Evolutionary conservation across 83 land plant genomes (phyloP).

Genomic region (Picea mariana): DNA sequence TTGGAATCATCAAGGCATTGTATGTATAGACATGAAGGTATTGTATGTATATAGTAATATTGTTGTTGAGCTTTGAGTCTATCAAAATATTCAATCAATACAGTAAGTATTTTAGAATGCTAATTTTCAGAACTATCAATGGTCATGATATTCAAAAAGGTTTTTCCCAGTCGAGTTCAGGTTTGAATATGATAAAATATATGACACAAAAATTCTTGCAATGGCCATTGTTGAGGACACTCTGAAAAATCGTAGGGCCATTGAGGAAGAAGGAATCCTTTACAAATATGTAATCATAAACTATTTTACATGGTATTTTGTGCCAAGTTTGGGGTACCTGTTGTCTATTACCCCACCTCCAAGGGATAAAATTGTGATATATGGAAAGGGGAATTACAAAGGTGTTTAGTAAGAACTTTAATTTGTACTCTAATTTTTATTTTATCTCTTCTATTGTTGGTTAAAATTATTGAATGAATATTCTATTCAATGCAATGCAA

Average conservation of each 20-base stretch:
- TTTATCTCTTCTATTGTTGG: no score
- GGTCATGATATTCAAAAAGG: conserved; percentile 25
- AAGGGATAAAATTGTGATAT: conserved; percentile 7
- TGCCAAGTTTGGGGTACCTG: conserved; percentile 43
- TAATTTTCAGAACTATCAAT: no score
- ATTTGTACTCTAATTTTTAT: no score
- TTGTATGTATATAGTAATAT: background rate
- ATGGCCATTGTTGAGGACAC: conserved; percentile 25
- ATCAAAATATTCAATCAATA: background rate
- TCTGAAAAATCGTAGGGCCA: conserved; percentile 29
- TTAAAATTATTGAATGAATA: no score
- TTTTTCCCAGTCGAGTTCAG: conserved; percentile 70
- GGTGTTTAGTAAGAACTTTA: no score
- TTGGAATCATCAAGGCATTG: background rate
- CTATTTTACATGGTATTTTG: conserved; percentile 43
- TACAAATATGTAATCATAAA: conserved; percentile 43
- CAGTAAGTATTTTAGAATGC: background rate
- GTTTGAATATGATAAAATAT: conserved; percentile 44
- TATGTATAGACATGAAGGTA: background rate
- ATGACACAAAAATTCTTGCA: conserved; percentile 42
- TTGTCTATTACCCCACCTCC: conserved; percentile 27
- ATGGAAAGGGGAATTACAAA: conserved; percentile 52
- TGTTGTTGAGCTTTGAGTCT: background rate
- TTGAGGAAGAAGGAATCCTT: conserved; percentile 57
- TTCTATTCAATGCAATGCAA: no score